Conservation (phyloP, 2,329 filamentous ascomycete genomes). For the Hysterium pulicare region DNA sequence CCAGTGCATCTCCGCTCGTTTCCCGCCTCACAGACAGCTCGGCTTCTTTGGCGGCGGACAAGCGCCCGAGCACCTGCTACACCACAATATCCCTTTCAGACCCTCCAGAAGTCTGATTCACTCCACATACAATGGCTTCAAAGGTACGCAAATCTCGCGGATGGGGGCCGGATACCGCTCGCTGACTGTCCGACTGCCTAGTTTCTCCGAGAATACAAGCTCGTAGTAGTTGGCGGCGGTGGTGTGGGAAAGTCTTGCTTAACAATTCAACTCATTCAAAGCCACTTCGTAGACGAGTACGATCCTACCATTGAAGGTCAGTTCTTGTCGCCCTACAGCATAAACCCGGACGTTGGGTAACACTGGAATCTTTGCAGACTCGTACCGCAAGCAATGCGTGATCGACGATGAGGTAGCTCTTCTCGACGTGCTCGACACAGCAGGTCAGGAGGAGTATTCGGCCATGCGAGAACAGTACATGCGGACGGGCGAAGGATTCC, state of each 20-base stretch:
- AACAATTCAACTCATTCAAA: conserved; percentile 79
- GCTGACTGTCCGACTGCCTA: conserved; percentile 29
- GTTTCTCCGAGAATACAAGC: conserved; percentile 54
- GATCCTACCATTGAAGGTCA: conserved; percentile 98
- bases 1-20: not conserved
- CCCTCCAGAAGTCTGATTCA: conserved; percentile 1
- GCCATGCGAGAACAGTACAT: conserved; percentile 99
- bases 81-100: not conserved
- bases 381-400: conserved; percentile 99
- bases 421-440: conserved; percentile 96
- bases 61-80: conserved; percentile 3
- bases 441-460: conserved; percentile 98
- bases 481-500: conserved; percentile 95
- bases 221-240: conserved; percentile 92
- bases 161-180: conserved; percentile 4
- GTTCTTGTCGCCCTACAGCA: conserved; percentile 20
- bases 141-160: conserved; percentile 30
- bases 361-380: conserved; percentile 59
- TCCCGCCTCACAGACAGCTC: not conserved
- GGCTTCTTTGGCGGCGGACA: not conserved
- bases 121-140: conserved; percentile 32
- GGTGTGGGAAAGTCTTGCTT: conserved; percentile 99
- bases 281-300: conserved; percentile 99
- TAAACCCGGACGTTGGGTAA: conserved; percentile 8
- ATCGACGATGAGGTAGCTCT: conserved; percentile 98